A percentile compares a stretch with the other conserved stretches of the same genome.
Conservation (phyloP, 352 stramenopile genomes). For the Phytophthora meadii region DNA sequence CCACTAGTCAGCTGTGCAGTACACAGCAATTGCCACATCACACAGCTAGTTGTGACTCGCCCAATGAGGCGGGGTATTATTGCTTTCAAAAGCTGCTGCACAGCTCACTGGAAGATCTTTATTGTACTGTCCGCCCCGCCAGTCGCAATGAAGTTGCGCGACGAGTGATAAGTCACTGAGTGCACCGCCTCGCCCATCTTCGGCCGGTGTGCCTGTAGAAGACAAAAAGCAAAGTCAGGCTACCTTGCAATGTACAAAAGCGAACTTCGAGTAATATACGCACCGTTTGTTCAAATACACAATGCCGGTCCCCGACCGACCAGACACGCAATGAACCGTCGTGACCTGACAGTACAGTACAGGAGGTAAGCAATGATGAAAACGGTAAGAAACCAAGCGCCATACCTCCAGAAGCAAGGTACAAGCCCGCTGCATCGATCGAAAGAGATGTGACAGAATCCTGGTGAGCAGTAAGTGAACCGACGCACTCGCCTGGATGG, state of each 20-base stretch:
- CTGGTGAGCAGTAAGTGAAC: conserved; percentile 79
- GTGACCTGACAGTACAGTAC: conserved; percentile 50
- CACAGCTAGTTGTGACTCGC: conserved; percentile 14
- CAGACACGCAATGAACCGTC: conserved; percentile 87
- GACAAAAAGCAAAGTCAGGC: conserved; percentile 8
- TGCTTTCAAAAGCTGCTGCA: conserved; percentile 18
- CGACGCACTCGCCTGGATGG: conserved; percentile 73
- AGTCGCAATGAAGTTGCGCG: conserved; percentile 83
- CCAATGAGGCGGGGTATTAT: conserved; percentile 19
- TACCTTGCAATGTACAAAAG: background rate
- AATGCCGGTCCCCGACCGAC: conserved; percentile 83
- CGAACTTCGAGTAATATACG: conserved; percentile 4
- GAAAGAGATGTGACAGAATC: conserved; percentile 83
- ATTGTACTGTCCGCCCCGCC: conserved; percentile 83
- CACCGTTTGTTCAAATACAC: conserved; percentile 88
- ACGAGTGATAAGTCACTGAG: conserved; percentile 77
- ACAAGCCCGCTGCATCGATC: conserved; percentile 78
- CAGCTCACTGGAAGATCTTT: conserved; percentile 87
- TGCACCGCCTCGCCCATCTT: conserved; percentile 87
- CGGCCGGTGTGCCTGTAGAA: conserved; percentile 66
- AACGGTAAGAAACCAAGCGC: background rate
- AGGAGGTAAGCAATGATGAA: conserved; percentile 8
- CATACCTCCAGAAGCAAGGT: conserved; percentile 76
- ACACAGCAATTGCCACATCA: conserved; percentile 31
- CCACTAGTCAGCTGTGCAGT: conserved; percentile 24